These are phyloP conservation scores for Heritiera littoralis DNA, from an alignment of 345 rosid species.

Conservation along the genomic window DNA sequence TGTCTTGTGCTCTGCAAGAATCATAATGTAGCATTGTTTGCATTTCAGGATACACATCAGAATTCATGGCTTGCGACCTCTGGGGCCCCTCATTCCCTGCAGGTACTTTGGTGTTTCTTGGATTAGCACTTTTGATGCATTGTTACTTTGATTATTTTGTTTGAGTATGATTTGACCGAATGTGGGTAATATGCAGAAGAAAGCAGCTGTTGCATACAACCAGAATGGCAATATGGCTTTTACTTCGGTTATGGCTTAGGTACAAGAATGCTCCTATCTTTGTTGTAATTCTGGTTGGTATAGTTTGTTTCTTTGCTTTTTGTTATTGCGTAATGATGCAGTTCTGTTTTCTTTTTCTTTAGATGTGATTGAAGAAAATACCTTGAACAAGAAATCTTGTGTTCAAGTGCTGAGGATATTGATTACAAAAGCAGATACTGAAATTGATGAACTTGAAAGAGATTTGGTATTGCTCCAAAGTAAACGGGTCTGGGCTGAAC, in stretches of 20 bases:
- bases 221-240: constrained; percentile 42
- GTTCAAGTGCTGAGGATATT: constrained; percentile 52
- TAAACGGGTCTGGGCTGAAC: constrained; percentile 51
- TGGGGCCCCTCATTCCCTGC: constrained; percentile 56
- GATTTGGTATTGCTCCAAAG: constrained; percentile 41
- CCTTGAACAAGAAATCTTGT: constrained; percentile 56
- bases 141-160: constrained; percentile 8
- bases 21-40: not conserved
- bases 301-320: not conserved
- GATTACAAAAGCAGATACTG: constrained; percentile 52
- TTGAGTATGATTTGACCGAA: constrained; percentile 10
- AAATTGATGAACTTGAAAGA: constrained; percentile 52
- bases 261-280: constrained; percentile 20
- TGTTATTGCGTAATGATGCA: not conserved
- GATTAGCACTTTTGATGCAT: not conserved
- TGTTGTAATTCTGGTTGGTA: constrained; percentile 5
- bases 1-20: not conserved
- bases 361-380: constrained; percentile 67
- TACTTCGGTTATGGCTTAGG: constrained; percentile 55
- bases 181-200: constrained; percentile 39
- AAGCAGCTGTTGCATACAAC: constrained; percentile 22
- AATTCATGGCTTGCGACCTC: constrained; percentile 50
- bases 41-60: constrained; percentile 11
- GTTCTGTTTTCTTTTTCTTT: not conserved
- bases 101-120: constrained; percentile 18